Evolutionary conservation across 2,329 filamentous ascomycete species (phyloP), one percentile per base, ranked within the genome.

Genomic region (Arachnomyces sp.): DNA sequence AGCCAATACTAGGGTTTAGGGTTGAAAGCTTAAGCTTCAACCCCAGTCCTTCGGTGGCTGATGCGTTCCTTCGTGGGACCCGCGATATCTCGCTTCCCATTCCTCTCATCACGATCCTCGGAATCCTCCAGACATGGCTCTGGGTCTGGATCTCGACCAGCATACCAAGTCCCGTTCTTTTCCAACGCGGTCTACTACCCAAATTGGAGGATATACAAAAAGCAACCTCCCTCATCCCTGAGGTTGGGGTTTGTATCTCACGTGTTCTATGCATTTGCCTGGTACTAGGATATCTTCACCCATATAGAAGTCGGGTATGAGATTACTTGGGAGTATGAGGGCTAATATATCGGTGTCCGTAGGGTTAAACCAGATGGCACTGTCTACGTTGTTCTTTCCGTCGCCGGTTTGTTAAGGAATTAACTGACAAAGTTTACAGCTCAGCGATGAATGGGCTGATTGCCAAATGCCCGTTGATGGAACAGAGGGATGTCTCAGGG

Each of bases 101-200:
- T 44, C 48, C 36, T 17, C 36, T 41, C 11, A 20, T 34, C 36
- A 50, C 37, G 49, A 50, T 39, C 50, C 44, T 30, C 47, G 47
- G 32, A 44, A 43, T 36, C 43, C 44, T 47, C 49, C 43, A 50
- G 48, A 44, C 46, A 31, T 37, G 41, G 25, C 39, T 33, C 31
- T 28, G 39, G 25, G 34, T 45, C 40, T 38, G 40, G 44, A 39
- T 49, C 40, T 38, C 39, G 44, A 39, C 49, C 34, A 39, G 54
- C 58, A 4, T 57, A 58, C 32, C 57, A 65, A 30, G 57, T 65
- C 15, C 59, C 63, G 8, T 54, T 65, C 35, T 66, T 58, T 50
- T 53, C 76, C 54, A 92, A 92, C 60, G 84, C 81, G 15, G 82
- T 87, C 13, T 92, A 90, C 65, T 92, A 86, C 60, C 83, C 84